These are phyloP conservation scores for Aquilaria agallochum DNA, from an alignment of 441 rosid genomes.

Conservation along the genomic window DNA sequence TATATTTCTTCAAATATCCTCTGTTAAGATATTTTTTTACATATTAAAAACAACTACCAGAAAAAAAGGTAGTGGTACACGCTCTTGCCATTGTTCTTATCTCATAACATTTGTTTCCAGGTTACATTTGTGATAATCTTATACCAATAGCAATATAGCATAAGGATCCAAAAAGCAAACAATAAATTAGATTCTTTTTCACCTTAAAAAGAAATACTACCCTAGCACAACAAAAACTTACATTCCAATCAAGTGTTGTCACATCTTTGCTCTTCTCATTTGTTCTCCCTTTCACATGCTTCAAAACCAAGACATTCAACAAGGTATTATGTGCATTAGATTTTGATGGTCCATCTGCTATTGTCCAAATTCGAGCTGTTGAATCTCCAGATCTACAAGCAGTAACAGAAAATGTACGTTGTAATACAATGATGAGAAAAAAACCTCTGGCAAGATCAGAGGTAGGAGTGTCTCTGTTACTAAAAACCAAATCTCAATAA, in stretches of 20 bases:
- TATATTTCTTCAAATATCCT: no score
- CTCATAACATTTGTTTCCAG: no score
- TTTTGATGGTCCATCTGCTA: constrained; percentile 55
- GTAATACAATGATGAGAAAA: neutral
- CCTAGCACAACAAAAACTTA: constrained; percentile 35
- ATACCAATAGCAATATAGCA: constrained; percentile 7
- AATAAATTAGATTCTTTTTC: no score
- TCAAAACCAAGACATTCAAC: constrained; percentile 59
- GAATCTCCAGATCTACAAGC: constrained; percentile 89
- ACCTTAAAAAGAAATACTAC: no score
- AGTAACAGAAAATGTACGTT: constrained; percentile 6
- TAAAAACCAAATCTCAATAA: no score
- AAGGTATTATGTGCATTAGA: constrained; percentile 52
- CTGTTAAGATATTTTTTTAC: no score
- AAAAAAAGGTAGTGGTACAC: no score
- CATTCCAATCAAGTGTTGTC: constrained; percentile 99
- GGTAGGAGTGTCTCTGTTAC: neutral
- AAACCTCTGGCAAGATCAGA: neutral
- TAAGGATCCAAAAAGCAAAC: no score
- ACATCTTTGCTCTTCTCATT: constrained; percentile 98
- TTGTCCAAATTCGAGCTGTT: constrained; percentile 93
- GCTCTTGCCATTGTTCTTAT: no score
- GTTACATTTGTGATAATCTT: constrained; percentile 1
- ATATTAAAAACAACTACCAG: no score
- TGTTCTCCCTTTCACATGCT: constrained; percentile 92